Evolutionary conservation across 805 yeast species (phyloP), one percentile per base, ranked within the genome.

Genomic region (Lipomyces spencermartinsiae): DNA sequence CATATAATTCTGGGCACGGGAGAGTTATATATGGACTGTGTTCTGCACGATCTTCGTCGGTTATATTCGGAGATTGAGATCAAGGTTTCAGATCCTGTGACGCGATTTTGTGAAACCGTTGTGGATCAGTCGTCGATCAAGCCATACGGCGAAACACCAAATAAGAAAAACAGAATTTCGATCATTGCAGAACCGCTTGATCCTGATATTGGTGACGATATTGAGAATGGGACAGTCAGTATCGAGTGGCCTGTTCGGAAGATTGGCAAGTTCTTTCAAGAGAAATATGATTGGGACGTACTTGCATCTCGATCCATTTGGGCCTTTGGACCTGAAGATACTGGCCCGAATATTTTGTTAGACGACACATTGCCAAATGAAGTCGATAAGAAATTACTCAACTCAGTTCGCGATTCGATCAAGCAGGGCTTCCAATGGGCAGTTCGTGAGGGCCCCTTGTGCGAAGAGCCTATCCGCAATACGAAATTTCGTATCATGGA

Each of bases 341-440:
- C 77, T 19, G 81, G 82, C 4, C 86, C 93, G 0, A 88, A 87
- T 66, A 81, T 83, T 1, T 74, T 86, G 8, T 75, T 81, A 19
- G 91, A 94, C 76, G 98, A 94, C 73, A 91, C 96, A 0, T 75
- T 93, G 2, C 84, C 88, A 0, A 87, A 83, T 35, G 95, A 90
- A 66, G 88, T 89, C 1, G 90, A 91, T 74, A 87, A 87, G 74
- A 78, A 79, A 33, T 63, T 79, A 10, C 73, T 90, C 43, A 67
- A 73, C 0, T 62, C 79, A 0, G 81, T 85, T 35, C 88, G 86
- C 68, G 87, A 85, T 6, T 81, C 86, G 1, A 83, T 93, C 0
- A 79, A 81, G 1, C 89, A 88, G 72, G 99, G 98, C 0, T 95
- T 94, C 79, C 84, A 85, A 73, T 91, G 97, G 95, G 89, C 90